Percentiles rank a stretch among this genome's conserved stretches.
Evolutionary conservation across 257 asterid genomes (phyloP).

Genomic region (Lavandula angustifolia): DNA sequence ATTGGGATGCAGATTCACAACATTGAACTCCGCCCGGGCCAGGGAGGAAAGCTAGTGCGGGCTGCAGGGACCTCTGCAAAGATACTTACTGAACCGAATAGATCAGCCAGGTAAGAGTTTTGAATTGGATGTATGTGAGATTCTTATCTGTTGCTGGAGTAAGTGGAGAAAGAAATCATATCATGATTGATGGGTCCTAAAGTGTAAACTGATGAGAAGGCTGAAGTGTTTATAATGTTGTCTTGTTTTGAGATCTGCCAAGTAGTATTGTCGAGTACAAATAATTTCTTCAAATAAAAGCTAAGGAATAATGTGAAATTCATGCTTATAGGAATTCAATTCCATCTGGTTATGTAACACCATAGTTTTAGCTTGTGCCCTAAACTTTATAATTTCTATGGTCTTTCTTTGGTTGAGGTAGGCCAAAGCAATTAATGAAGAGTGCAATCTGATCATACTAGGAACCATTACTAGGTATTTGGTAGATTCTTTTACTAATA

Average conservation of each 20-base stretch:
- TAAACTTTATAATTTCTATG: background rate
- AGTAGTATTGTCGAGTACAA: background rate
- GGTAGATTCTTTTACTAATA: background rate
- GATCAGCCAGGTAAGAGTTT: slow-evolving; percentile 47
- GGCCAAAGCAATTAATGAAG: background rate
- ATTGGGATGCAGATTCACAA: slow-evolving; percentile 76
- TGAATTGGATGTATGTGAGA: slow-evolving; percentile 1
- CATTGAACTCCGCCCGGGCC: slow-evolving; percentile 91
- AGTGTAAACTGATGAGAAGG: background rate
- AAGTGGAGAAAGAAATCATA: background rate
- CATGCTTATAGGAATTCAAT: no score
- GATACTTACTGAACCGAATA: slow-evolving; percentile 76
- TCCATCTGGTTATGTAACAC: background rate
- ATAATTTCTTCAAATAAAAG: no score
- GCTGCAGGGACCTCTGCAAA: slow-evolving; percentile 72
- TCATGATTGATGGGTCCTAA: background rate
- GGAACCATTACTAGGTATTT: background rate
- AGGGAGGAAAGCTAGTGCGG: slow-evolving; percentile 76
- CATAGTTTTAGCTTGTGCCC: background rate
- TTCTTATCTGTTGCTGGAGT: background rate
- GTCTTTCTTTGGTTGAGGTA: background rate
- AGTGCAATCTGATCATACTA: background rate
- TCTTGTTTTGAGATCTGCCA: background rate
- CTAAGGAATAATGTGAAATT: no score
- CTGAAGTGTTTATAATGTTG: slow-evolving; percentile 13